Percentiles rank a stretch among this genome's conserved stretches.
phyloP scores from a whole-genome alignment of 1,284 basidiomycete species.

The Moniliophthora roreri region DNA sequence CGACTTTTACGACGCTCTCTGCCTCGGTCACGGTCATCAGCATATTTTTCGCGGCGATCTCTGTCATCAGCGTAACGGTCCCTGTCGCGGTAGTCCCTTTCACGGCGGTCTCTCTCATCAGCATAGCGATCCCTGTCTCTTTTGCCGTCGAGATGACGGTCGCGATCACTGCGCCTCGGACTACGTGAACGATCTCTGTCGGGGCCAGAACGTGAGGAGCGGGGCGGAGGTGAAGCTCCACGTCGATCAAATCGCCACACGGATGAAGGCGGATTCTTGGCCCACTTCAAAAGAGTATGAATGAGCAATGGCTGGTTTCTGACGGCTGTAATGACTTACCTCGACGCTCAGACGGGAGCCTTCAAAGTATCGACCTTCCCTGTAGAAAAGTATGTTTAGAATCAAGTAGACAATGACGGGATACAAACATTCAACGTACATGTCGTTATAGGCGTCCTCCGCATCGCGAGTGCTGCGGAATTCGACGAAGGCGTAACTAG shows the following conservation, averaged over 20 bases:
- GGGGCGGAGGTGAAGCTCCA: conserved; percentile 47
- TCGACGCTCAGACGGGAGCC: conserved; percentile 82
- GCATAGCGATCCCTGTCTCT: conserved; percentile 30
- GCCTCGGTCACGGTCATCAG: too few species aligned
- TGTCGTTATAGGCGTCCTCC: conserved; percentile 88
- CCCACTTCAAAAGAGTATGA: conserved; percentile 61
- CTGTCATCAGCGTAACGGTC: conserved; percentile 19
- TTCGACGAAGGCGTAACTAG: conserved; percentile 91
- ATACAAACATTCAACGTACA: conserved; percentile 50
- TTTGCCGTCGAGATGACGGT: conserved; percentile 28
- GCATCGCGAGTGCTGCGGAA: conserved; percentile 83
- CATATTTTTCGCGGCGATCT: background rate
- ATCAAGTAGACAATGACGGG: conserved; percentile 5
- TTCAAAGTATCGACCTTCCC: conserved; percentile 85
- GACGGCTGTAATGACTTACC: conserved; percentile 37
- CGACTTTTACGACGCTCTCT: too few species aligned
- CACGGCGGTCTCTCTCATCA: conserved; percentile 21
- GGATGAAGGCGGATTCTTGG: conserved; percentile 85
- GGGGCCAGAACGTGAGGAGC: conserved; percentile 44
- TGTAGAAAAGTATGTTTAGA: conserved; percentile 28
- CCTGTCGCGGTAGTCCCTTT: conserved; percentile 21
- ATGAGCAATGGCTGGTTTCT: background rate
- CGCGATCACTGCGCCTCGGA: conserved; percentile 24
- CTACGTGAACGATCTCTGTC: conserved; percentile 42
- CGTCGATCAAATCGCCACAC: conserved; percentile 82